A percentile compares a stretch with the other conserved stretches of the same genome.
Conservation (phyloP, 352 stramenopile species). For the Phytopythium aichiense region DNA sequence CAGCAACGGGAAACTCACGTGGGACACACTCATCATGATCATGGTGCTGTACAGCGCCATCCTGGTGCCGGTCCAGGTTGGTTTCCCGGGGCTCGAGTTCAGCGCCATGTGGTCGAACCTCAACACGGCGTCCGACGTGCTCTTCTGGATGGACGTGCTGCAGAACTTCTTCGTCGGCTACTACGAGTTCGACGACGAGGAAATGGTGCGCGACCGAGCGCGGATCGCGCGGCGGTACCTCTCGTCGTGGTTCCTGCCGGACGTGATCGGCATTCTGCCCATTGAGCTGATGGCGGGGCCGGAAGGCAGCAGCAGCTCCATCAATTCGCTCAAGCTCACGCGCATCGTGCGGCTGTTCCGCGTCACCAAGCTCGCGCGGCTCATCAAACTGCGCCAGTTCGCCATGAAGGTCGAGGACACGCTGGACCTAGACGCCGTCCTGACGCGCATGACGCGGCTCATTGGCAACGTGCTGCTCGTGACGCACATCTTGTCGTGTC, state of each 20-base stretch:
- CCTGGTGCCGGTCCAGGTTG: slow-evolving; percentile 63
- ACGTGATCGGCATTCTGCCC: slow-evolving; percentile 44
- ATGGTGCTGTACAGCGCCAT: slow-evolving; percentile 74
- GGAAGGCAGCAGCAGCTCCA: slow-evolving; percentile 26
- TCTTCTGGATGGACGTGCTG: slow-evolving; percentile 64
- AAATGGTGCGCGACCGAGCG: slow-evolving; percentile 37
- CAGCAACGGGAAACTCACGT: slow-evolving; percentile 49
- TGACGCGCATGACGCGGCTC: slow-evolving; percentile 56
- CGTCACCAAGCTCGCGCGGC: slow-evolving; percentile 61
- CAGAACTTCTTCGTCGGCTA: slow-evolving; percentile 73
- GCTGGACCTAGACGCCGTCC: slow-evolving; percentile 58
- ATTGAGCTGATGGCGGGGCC: slow-evolving; percentile 40
- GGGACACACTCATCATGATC: slow-evolving; percentile 69
- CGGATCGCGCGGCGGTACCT: slow-evolving; percentile 51
- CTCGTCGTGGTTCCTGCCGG: slow-evolving; percentile 54
- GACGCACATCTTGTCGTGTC: slow-evolving; percentile 69
- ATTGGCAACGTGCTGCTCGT: slow-evolving; percentile 68
- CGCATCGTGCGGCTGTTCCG: slow-evolving; percentile 59
- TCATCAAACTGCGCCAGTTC: slow-evolving; percentile 71
- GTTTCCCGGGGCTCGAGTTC: slow-evolving; percentile 58
- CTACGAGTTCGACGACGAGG: slow-evolving; percentile 61
- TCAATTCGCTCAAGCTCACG: slow-evolving; percentile 62
- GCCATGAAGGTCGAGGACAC: slow-evolving; percentile 67
- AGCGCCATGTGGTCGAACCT: slow-evolving; percentile 19
- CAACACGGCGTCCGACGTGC: slow-evolving; percentile 30